Percentiles rank a stretch among this genome's conserved stretches.
Evolutionary conservation across 441 rosid species (phyloP).

Genomic region (Adansonia grandidieri): DNA sequence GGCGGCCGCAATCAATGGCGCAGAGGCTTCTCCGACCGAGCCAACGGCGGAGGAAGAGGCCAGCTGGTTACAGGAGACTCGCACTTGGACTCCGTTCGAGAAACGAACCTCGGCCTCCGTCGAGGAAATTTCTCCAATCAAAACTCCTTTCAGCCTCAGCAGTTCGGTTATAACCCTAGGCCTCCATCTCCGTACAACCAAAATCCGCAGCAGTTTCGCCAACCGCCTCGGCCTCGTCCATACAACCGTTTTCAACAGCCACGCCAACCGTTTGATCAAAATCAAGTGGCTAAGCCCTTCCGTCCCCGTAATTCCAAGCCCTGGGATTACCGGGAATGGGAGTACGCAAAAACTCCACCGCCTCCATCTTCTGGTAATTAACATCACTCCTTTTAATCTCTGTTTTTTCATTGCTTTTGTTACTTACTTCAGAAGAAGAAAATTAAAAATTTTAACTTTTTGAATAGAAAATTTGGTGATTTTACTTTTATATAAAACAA

Average conservation of each 20-base stretch:
- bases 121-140: constrained; percentile 34
- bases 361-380: constrained; percentile 62
- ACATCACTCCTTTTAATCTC: constrained; percentile 4
- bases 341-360: constrained; percentile 53
- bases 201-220: constrained; percentile 37
- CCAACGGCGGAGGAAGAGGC: constrained; percentile 44
- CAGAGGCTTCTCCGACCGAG: constrained; percentile 58
- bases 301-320: constrained; percentile 54
- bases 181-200: constrained; percentile 28
- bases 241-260: constrained; percentile 43
- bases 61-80: constrained; percentile 52
- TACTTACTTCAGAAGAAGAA: not conserved
- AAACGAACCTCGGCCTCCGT: constrained; percentile 48
- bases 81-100: constrained; percentile 48
- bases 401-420: not conserved
- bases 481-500: not conserved
- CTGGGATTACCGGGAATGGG: constrained; percentile 76
- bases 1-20: constrained; percentile 52
- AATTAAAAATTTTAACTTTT: not conserved
- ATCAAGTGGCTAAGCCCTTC: constrained; percentile 46
- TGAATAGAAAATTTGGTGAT: not conserved
- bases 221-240: constrained; percentile 38
- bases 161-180: constrained; percentile 28
- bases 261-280: constrained; percentile 44
- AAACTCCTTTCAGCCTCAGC: constrained; percentile 31